These are phyloP conservation scores for Rutstroemia sp. DNA, from an alignment of 2,329 filamentous ascomycete genomes.

Conservation along the genomic window DNA sequence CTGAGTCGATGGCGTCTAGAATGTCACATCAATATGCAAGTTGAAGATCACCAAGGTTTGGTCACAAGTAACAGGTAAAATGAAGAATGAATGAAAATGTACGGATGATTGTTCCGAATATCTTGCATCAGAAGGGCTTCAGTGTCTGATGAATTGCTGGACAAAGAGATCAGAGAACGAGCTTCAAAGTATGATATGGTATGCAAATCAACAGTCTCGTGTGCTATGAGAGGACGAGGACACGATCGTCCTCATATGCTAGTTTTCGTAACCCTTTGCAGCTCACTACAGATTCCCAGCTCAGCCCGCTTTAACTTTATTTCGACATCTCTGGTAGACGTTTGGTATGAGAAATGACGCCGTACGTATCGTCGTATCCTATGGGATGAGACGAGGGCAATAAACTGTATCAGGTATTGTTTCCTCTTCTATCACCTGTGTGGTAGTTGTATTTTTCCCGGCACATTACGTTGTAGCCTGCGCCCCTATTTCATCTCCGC, in stretches of 20 bases:
- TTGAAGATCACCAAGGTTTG: slow-evolving; percentile 1
- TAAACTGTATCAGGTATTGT: background rate
- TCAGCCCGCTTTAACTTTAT: background rate
- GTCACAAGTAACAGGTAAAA: background rate
- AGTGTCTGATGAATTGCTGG: too few relatives aligned
- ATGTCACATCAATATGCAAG: background rate
- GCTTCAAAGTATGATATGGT: too few relatives aligned
- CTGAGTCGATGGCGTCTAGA: slow-evolving; percentile 2
- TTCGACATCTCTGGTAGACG: background rate
- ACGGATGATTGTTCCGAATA: too few relatives aligned
- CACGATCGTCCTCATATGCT: too few relatives aligned
- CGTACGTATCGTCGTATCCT: background rate
- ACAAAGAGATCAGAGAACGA: too few relatives aligned
- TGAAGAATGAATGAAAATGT: background rate
- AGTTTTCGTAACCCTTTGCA: too few relatives aligned
- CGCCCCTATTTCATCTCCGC: too few relatives aligned
- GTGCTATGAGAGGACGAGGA: background rate
- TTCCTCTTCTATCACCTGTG: background rate
- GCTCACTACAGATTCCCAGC: too few relatives aligned
- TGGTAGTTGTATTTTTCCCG: too few relatives aligned
- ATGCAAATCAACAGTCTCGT: background rate
- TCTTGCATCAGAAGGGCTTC: too few relatives aligned
- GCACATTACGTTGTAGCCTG: too few relatives aligned
- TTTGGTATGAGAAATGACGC: background rate
- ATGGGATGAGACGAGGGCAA: background rate